Base-by-base conservation (phyloP, 1,284 basidiomycete species). In the Tilletia horrida region DNA sequence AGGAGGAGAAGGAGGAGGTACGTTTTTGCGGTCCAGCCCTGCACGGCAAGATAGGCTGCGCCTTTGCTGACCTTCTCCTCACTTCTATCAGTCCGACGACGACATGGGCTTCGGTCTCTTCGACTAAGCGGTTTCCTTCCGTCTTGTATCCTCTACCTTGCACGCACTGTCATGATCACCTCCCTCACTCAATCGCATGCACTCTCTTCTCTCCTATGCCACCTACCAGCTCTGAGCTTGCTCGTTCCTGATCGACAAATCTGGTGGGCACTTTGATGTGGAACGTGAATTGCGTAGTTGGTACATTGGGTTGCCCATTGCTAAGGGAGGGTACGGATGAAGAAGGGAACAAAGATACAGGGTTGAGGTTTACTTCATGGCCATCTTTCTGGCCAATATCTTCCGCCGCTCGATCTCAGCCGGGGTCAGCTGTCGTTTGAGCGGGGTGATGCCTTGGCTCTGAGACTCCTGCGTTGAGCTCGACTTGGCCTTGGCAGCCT, bases 21-120 rank as follows among this genome's bases (percentile, higher is more conserved):
- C 62, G 35, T 13, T 31, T 31, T 27, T 27, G 21, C 21, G 1
- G 21, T 52, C n/a, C 1, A n/a, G 14, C 21, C 11, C 25, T 13
- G 43, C 21, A 16, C 59, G 52, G 48, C 67, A 67, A 25, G 27
- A 31, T 23, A 16, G 2, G 25, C 14, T 23, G 16, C 48, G 21
- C 21, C 16, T 25, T 35, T 23, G 61, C 64, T 25, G 31, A 21
- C 16, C 25, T 9, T 21, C 16, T 25, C 55, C 13, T 57, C 57
- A 25, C 47, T 65, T 27, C 65, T 50, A 62, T 66, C 65, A 67
- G 65, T 62, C 31, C 16, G 47, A 62, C 50, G 55, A 42, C 69
- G 71, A 66, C 61, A 72, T 72, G 88, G 89, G 89, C 84, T 90
- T 91, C 50, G 50, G 89, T 86, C 86, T 91, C 70, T 91, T 90